These are phyloP conservation scores for Arabidopsis lyrata DNA, from an alignment of 441 rosid species.

Conservation along the genomic window DNA sequence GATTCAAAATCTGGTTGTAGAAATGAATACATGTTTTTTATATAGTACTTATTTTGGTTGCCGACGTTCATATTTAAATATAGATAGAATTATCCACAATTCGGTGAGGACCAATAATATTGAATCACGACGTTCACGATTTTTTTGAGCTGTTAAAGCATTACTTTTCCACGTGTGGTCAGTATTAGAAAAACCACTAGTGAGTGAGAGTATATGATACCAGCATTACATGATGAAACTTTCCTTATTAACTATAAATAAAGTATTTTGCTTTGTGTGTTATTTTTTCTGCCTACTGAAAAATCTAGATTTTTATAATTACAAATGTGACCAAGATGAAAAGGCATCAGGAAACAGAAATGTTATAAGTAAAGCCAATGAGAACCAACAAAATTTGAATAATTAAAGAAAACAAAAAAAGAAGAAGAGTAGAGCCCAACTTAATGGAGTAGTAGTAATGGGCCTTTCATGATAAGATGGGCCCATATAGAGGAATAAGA, in stretches of 20 bases:
- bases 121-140: constrained; percentile 21
- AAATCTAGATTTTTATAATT: neutral
- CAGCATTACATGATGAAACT: constrained; percentile 17
- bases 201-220: constrained; percentile 3
- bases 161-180: constrained; percentile 25
- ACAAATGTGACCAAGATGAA: constrained; percentile 1
- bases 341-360: constrained; percentile 1
- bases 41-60: neutral
- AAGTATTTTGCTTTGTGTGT: neutral
- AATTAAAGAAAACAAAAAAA: neutral
- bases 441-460: constrained; percentile 23
- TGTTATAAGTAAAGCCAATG: constrained; percentile 2
- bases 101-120: constrained; percentile 28
- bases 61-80: neutral
- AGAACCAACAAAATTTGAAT: constrained; percentile 4
- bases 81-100: constrained; percentile 11
- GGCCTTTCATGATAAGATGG: constrained; percentile 41
- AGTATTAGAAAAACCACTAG: constrained; percentile 1
- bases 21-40: neutral
- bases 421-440: constrained; percentile 20
- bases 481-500: constrained; percentile 29
- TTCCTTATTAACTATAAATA: neutral
- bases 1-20: neutral
- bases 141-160: constrained; percentile 40
- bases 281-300: neutral